These are phyloP conservation scores for Aspergillus sp. DNA, from an alignment of 2,329 filamentous ascomycete genomes.

Conservation along the genomic window DNA sequence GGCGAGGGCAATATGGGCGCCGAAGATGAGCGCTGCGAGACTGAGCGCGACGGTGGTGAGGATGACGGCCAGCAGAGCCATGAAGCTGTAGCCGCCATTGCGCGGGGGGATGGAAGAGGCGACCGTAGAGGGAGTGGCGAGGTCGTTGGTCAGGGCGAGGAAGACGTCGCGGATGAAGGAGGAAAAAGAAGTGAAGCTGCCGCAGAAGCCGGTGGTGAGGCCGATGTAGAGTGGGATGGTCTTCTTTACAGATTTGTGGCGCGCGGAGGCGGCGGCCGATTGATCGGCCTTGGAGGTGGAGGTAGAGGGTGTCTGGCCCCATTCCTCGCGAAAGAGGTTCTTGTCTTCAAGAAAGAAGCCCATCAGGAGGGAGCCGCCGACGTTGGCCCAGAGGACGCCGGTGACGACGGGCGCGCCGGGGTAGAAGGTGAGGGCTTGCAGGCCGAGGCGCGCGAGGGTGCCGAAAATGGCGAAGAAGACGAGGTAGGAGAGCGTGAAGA, in stretches of 20 bases:
- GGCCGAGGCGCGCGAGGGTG: constrained; percentile 75
- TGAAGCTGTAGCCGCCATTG: constrained; percentile 75
- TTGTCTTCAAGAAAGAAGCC: constrained; percentile 81
- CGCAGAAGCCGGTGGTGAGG: constrained; percentile 81
- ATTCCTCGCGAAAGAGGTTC: constrained; percentile 69
- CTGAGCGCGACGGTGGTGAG: constrained; percentile 69
- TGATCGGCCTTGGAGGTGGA: constrained; percentile 20
- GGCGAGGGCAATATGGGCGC: constrained; percentile 70
- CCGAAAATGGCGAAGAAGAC: constrained; percentile 82
- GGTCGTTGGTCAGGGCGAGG: constrained; percentile 72
- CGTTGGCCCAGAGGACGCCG: constrained; percentile 81
- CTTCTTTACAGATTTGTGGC: constrained; percentile 68
- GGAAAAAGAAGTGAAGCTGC: constrained; percentile 87
- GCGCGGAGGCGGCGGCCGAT: constrained; percentile 40
- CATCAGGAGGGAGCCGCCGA: constrained; percentile 76
- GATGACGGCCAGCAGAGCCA: constrained; percentile 74
- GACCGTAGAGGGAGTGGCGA: constrained; percentile 53
- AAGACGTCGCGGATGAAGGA: constrained; percentile 79
- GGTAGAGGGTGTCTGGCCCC: constrained; percentile 40
- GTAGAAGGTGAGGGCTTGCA: constrained; percentile 77
- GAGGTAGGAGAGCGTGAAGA: constrained; percentile 77
- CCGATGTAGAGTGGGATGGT: constrained; percentile 85
- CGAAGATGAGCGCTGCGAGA: constrained; percentile 65
- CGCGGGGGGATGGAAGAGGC: constrained; percentile 48
- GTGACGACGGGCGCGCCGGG: constrained; percentile 72